Conservation (phyloP, 2,329 filamentous ascomycete species). For the Aspergillus sp. region DNA sequence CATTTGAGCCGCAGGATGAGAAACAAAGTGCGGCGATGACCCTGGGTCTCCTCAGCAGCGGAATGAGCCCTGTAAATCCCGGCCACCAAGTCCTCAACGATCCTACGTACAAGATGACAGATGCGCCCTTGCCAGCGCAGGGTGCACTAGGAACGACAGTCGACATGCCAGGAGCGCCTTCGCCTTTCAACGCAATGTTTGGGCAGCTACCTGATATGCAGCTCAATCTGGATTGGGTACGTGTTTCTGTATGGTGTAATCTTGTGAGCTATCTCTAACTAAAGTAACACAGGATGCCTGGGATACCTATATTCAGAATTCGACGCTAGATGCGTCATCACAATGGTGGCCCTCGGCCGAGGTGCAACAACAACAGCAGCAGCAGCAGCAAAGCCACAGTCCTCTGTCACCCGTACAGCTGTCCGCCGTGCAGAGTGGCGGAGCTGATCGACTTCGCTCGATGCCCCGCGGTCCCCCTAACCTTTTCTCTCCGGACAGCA, state of each 20-base stretch:
- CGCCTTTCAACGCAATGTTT: constrained; percentile 58
- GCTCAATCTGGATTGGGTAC: constrained; percentile 64
- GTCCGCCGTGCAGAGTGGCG: constrained; percentile 19
- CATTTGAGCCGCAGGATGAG: constrained; percentile 52
- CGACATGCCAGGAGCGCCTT: constrained; percentile 47
- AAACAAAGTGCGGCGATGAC: constrained; percentile 70
- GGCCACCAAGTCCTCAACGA: constrained; percentile 34
- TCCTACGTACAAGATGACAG: constrained; percentile 31
- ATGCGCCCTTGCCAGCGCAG: constrained; percentile 27
- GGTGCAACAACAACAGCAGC: constrained; percentile 31
- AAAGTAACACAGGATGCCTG: constrained; percentile 58
- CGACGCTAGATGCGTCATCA: constrained; percentile 46
- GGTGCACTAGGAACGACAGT: constrained; percentile 31
- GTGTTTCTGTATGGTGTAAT: constrained; percentile 25
- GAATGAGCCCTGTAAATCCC: constrained; percentile 54
- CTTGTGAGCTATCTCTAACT: constrained; percentile 18
- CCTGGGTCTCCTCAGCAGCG: constrained; percentile 66
- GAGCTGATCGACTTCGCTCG: constrained; percentile 18
- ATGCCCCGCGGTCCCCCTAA: constrained; percentile 18
- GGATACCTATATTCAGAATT: constrained; percentile 68
- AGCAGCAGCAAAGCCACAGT: constrained; percentile 21
- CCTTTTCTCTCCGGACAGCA: constrained; percentile 16
- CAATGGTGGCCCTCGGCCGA: constrained; percentile 43
- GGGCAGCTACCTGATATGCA: constrained; percentile 58
- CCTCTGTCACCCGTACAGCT: constrained; percentile 26